These are phyloP conservation scores for Aspergillus nidulans DNA, from an alignment of 495 filamentous ascomycete species.

Conservation along the genomic window DNA sequence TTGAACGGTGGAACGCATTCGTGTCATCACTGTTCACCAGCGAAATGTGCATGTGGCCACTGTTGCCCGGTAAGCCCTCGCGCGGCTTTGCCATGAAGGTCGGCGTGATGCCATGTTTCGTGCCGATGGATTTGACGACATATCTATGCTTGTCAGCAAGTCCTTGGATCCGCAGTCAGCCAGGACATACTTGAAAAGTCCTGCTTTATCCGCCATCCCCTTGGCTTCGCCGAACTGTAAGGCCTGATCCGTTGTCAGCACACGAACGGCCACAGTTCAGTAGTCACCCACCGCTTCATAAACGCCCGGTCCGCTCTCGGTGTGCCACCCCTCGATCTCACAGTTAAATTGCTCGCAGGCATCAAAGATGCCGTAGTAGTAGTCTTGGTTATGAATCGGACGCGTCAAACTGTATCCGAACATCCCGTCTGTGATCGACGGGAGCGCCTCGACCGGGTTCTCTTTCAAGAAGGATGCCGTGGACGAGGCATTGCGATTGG, in stretches of 20 bases:
- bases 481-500: constrained; percentile 62
- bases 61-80: constrained; percentile 85
- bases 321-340: constrained; percentile 94
- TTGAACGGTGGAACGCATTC: constrained; percentile 75
- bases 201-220: constrained; percentile 85
- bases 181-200: constrained; percentile 75
- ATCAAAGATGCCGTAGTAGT: constrained; percentile 88
- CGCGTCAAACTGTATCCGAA: constrained; percentile 96
- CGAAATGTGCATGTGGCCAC: constrained; percentile 92
- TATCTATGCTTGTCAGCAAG: constrained; percentile 45
- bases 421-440: constrained; percentile 89
- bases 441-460: constrained; percentile 67
- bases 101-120: constrained; percentile 84
- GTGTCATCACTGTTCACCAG: constrained; percentile 57
- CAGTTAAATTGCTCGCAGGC: constrained; percentile 77
- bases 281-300: constrained; percentile 71
- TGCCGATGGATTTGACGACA: constrained; percentile 79
- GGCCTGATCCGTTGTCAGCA: constrained; percentile 41
- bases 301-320: constrained; percentile 91
- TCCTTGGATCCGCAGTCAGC: not conserved
- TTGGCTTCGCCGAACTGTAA: constrained; percentile 80
- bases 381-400: constrained; percentile 87
- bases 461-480: constrained; percentile 69
- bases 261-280: not conserved
- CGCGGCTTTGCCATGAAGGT: constrained; percentile 99